phyloP scores from a whole-genome alignment of 176 grass and related monocot genomes.

The Tillandsia leiboldiana region DNA sequence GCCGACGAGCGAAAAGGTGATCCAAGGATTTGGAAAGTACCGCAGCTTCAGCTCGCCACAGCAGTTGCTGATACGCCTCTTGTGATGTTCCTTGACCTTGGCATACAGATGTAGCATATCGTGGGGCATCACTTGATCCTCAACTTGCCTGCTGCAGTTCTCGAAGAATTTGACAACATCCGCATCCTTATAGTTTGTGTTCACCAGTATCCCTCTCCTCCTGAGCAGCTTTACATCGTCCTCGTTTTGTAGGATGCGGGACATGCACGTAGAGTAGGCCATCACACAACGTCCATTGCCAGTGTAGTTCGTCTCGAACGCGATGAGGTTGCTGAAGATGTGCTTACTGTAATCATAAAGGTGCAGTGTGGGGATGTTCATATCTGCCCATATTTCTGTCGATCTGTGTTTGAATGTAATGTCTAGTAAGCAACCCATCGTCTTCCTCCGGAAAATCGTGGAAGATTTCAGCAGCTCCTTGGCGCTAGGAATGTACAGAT shows the following conservation, averaged over 20 bases:
- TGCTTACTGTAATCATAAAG: background rate
- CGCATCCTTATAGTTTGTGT: background rate
- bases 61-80: background rate
- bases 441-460: background rate
- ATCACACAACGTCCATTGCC: background rate
- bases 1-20: background rate
- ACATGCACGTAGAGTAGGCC: background rate
- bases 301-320: background rate
- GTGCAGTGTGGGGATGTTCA: background rate
- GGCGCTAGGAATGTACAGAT: background rate
- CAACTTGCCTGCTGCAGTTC: background rate
- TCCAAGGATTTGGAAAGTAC: background rate
- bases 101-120: background rate
- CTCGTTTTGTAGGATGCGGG: background rate
- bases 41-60: background rate
- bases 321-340: background rate
- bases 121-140: background rate
- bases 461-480: background rate
- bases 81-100: background rate
- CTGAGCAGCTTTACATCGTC: background rate
- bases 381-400: background rate
- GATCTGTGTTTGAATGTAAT: background rate
- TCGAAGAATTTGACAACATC: background rate
- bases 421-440: background rate
- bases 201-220: background rate